Evolutionary conservation across 108 stramenopile species (phyloP).

Genomic region (Nannochloropsis granulata): DNA sequence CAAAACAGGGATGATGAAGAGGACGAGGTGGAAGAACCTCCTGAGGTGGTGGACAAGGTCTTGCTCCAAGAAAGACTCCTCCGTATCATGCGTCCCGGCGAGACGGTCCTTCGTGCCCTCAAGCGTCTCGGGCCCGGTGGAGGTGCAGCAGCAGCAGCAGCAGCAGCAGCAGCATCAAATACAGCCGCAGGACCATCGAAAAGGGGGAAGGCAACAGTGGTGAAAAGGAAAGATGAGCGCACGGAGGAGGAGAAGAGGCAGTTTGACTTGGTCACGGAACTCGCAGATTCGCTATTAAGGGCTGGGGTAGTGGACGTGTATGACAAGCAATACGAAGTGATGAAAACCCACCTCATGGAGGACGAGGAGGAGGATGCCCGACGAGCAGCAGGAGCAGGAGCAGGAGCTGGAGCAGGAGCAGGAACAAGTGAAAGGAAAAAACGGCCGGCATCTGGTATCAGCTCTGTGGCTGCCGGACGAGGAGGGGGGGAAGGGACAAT

Average conservation of each 20-base stretch:
- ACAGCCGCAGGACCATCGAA: not conserved
- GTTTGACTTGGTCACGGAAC: constrained; percentile 19
- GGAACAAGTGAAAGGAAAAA: constrained; percentile 1
- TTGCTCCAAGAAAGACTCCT: constrained; percentile 11
- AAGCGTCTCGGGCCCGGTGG: constrained; percentile 5
- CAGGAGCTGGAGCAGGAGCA: constrained; percentile 1
- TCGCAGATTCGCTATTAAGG: constrained; percentile 15
- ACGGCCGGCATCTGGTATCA: not conserved
- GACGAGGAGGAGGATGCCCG: constrained; percentile 2
- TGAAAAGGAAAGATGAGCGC: not conserved
- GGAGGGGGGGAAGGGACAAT: not conserved
- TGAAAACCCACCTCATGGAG: not conserved
- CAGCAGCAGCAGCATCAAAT: not conserved
- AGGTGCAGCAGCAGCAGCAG: not conserved
- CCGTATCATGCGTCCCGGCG: constrained; percentile 14
- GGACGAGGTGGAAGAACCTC: not conserved
- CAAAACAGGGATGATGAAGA: not conserved
- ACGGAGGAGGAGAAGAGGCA: constrained; percentile 8
- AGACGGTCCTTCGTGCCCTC: constrained; percentile 24
- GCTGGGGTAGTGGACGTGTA: constrained; percentile 19
- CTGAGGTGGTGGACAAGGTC: not conserved
- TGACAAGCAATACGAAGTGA: constrained; percentile 11
- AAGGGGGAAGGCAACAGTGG: not conserved
- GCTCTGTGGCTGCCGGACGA: not conserved
- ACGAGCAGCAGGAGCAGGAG: constrained; percentile 1